phyloP scores from a whole-genome alignment of 768 basidiomycete species.

The Mycena polygramma region DNA sequence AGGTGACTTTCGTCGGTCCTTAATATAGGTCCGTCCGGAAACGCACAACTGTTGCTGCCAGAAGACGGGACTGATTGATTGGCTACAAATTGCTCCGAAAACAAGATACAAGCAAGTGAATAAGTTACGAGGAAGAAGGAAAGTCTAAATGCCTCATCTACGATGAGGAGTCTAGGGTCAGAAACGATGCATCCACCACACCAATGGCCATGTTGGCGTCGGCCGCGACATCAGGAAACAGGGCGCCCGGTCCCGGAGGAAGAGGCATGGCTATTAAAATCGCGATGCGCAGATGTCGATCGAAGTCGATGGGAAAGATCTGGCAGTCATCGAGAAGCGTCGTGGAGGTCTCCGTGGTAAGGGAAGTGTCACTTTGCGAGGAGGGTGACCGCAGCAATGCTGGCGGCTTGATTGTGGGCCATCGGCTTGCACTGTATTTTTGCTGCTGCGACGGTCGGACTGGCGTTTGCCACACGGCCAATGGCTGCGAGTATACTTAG shows the following conservation, averaged over 20 bases:
- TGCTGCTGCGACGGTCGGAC: neutral
- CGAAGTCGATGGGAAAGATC: neutral
- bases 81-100: neutral
- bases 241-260: neutral
- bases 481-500: constrained; percentile 16
- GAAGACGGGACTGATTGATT: neutral
- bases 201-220: constrained; percentile 13
- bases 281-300: constrained; percentile 21
- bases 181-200: neutral
- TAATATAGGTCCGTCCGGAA: too few species aligned
- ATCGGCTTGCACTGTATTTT: neutral
- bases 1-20: too few species aligned
- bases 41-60: neutral
- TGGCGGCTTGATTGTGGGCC: constrained; percentile 9
- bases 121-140: neutral
- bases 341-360: neutral
- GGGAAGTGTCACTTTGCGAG: constrained; percentile 11
- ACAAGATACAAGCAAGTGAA: neutral
- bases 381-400: neutral
- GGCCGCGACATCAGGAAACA: neutral
- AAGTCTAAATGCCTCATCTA: too few species aligned
- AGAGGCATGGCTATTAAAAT: constrained; percentile 29
- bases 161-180: neutral
- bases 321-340: constrained; percentile 1
- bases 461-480: constrained; percentile 13